Conservation (phyloP, 208 protist species). For the Crithidia expoeki region DNA sequence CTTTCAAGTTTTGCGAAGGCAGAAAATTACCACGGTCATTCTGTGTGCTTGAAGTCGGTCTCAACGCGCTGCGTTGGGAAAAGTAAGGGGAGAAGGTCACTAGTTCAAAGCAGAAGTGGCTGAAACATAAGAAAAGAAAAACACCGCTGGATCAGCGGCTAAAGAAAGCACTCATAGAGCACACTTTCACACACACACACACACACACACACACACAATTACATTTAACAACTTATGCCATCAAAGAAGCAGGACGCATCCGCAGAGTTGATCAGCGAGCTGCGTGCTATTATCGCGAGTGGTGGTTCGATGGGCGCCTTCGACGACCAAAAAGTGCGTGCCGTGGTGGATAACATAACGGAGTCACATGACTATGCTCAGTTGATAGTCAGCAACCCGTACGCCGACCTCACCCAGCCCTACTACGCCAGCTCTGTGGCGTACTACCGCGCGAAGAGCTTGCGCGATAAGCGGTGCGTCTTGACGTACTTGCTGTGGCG, state of each 20-base stretch:
- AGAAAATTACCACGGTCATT: too few species aligned
- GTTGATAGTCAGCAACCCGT: slow-evolving; percentile 70
- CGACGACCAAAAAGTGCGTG: slow-evolving; percentile 74
- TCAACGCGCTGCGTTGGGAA: too few species aligned
- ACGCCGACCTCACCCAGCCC: slow-evolving; percentile 65
- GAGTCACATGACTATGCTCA: slow-evolving; percentile 62
- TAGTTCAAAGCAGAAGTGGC: too few species aligned
- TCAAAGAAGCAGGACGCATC: slow-evolving; percentile 55
- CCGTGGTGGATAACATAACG: slow-evolving; percentile 60
- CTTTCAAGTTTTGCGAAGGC: too few species aligned
- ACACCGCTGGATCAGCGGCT: too few species aligned
- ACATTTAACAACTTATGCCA: slow-evolving; percentile 11
- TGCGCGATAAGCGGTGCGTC: slow-evolving; percentile 84
- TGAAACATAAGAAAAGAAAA: too few species aligned
- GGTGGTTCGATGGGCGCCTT: slow-evolving; percentile 57
- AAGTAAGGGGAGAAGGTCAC: too few species aligned
- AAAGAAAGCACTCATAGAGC: neutral
- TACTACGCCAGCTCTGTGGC: slow-evolving; percentile 78
- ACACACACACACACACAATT: neutral
- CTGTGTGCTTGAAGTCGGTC: too few species aligned
- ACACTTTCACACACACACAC: neutral
- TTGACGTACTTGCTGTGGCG: slow-evolving; percentile 84
- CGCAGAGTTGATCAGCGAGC: slow-evolving; percentile 80
- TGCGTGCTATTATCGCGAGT: slow-evolving; percentile 78
- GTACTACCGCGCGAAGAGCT: slow-evolving; percentile 75